These are phyloP conservation scores for Deinandra increscens DNA, from an alignment of 129 eudicot genomes.

Conservation along the genomic window DNA sequence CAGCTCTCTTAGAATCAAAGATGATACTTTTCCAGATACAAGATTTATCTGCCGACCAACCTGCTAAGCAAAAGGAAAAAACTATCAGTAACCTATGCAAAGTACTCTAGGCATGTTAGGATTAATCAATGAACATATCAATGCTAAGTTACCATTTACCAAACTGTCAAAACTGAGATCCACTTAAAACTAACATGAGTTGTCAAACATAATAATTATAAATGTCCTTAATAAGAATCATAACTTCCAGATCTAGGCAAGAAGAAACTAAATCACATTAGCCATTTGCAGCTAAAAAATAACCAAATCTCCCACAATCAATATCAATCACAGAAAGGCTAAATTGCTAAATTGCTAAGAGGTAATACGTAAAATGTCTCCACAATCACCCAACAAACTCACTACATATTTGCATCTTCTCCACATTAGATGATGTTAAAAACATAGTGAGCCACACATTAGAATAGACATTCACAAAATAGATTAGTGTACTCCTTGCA, in stretches of 20 bases:
- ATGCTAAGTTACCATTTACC: neutral
- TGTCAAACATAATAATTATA: slow-evolving; percentile 9
- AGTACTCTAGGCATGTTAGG: slow-evolving; percentile 1
- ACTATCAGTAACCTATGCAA: slow-evolving; percentile 6
- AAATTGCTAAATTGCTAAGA: neutral
- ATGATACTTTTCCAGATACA: slow-evolving; percentile 25
- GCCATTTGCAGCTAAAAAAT: neutral
- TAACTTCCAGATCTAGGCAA: slow-evolving; percentile 27
- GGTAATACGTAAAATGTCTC: slow-evolving; percentile 12
- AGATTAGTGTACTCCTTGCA: slow-evolving; percentile 3
- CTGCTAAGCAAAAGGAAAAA: slow-evolving; percentile 20
- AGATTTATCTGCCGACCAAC: slow-evolving; percentile 29
- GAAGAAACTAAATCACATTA: neutral
- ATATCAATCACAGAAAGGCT: neutral
- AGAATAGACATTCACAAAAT: neutral
- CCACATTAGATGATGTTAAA: slow-evolving; percentile 20
- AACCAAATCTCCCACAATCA: neutral
- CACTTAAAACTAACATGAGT: slow-evolving; percentile 12
- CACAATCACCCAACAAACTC: slow-evolving; percentile 17
- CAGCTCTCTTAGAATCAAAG: slow-evolving; percentile 19
- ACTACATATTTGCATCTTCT: neutral
- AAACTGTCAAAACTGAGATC: slow-evolving; percentile 13
- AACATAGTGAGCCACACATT: slow-evolving; percentile 12
- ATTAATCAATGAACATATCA: slow-evolving; percentile 7
- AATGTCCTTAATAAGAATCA: slow-evolving; percentile 11